Conservation (phyloP, 768 basidiomycete genomes). For the Dictyophora rubrovolvata region DNA sequence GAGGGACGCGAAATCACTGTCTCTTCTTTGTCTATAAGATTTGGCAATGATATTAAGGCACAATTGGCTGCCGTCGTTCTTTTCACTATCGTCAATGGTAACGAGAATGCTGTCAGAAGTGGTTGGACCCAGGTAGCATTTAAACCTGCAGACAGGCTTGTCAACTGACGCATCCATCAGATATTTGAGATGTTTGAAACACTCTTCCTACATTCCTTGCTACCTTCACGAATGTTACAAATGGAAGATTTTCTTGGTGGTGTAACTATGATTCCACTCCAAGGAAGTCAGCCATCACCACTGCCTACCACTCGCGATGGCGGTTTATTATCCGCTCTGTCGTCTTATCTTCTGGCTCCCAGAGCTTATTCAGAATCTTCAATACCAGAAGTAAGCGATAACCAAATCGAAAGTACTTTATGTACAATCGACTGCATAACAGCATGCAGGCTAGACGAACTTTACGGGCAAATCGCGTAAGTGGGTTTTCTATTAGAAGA, state of each 20-base stretch:
- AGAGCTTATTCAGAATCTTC: conserved; percentile 59
- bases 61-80: conserved; percentile 95
- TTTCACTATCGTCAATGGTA: conserved; percentile 95
- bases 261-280: conserved; percentile 82
- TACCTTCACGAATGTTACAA: conserved; percentile 85
- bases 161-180: conserved; percentile 27
- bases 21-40: conserved; percentile 83
- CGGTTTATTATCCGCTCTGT: conserved; percentile 88
- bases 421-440: conserved; percentile 93
- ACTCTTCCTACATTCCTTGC: conserved; percentile 84
- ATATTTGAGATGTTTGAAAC: conserved; percentile 99
- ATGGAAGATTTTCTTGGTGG: conserved; percentile 99
- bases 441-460: conserved; percentile 86
- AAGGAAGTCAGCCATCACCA: conserved; percentile 52
- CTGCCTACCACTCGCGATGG: conserved; percentile 59
- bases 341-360: conserved; percentile 94
- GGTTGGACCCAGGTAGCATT: conserved; percentile 80
- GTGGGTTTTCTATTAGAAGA: conserved; percentile 20
- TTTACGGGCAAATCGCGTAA: conserved; percentile 89
- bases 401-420: conserved; percentile 87
- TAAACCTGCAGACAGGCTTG: background rate
- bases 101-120: conserved; percentile 86
- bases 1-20: conserved; percentile 87
- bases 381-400: conserved; percentile 81
- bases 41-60: conserved; percentile 90